Evolutionary conservation across 208 protist genomes (phyloP).

Genomic region (Leishmania major): DNA sequence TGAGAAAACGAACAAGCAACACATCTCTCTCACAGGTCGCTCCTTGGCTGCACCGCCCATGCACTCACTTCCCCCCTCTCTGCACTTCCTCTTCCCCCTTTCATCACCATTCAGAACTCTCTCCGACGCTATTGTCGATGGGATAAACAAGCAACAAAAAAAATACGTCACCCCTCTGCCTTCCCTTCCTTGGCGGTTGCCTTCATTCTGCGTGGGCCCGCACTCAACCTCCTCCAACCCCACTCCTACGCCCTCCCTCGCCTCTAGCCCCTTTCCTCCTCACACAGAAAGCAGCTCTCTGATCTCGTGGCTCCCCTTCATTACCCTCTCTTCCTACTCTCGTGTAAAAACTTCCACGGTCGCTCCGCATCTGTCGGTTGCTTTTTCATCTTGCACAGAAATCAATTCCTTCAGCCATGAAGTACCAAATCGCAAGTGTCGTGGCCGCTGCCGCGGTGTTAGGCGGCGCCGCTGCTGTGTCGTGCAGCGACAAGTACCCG

Average conservation of each 20-base stretch:
- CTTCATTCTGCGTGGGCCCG: background rate
- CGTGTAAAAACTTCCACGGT: background rate
- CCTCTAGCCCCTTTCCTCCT: background rate
- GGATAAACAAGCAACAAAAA: background rate
- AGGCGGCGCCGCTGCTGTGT: constrained; percentile 44
- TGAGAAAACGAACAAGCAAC: background rate
- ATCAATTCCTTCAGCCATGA: constrained; percentile 12
- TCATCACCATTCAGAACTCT: background rate
- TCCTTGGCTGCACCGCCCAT: background rate
- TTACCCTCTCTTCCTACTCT: background rate
- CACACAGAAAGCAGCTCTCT: background rate
- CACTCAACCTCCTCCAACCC: background rate
- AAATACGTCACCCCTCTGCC: background rate
- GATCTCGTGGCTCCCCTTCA: background rate
- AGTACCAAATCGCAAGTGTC: constrained; percentile 24
- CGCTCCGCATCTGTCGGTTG: constrained; percentile 10
- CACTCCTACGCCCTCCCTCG: background rate
- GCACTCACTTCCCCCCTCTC: background rate
- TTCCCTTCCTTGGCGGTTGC: background rate
- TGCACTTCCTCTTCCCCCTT: background rate
- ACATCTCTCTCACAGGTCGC: background rate
- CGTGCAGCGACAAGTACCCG: constrained; percentile 78
- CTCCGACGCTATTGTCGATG: background rate
- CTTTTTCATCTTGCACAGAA: constrained; percentile 2
- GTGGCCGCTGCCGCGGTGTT: constrained; percentile 25